Evolutionary conservation across 2,329 filamentous ascomycete species (phyloP), one percentile per base, ranked within the genome.

Genomic region (Fusarium robinianum): DNA sequence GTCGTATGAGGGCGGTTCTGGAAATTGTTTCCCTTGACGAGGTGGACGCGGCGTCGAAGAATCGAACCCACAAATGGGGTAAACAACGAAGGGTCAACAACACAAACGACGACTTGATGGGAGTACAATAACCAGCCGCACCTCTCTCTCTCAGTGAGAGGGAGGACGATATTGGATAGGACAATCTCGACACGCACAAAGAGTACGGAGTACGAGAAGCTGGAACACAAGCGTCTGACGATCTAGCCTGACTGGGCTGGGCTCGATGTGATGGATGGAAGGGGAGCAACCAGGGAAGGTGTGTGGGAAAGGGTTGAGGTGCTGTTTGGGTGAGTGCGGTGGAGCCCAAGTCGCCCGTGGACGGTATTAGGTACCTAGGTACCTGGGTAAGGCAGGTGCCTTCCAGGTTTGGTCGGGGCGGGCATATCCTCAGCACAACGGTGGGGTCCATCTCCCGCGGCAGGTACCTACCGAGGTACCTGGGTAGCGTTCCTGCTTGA

Each of bases 1-100:
- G 51, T 36, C 51, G 47, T 52, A 31, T 35, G 38, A 55, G 37
- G 31, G n/a, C n/a, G n/a, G n/a, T n/a, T n/a, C n/a, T n/a, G n/a
- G n/a, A n/a, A n/a, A n/a, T n/a, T n/a, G n/a, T n/a, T n/a, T 31
- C 39, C 36, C 35, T 19, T 22, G 35, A 34, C 44, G 18, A 22
- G 33, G 41, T 46, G 27, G 17, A 27, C n/a, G 8, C 12, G 32
- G n/a, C n/a, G n/a, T n/a, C n/a, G 16, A 15, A 6, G 19, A 24
- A 35, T 25, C 24, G 30, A 37, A 10, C 16, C 24, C 36, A 40
- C 15, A 14, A 31, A 30, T 9, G 11, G n/a, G 18, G 16, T 18
- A 46, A 33, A 42, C 10, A 32, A 52, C 15, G n/a, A n/a, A n/a
- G n/a, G 17, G n/a, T 23, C 24, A 34, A 36, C 16, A 29, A 15